Evolutionary conservation across 192 early-diverging fungal species (phyloP), one percentile per base, ranked within the genome.

Genomic region (Coemansia sp.): DNA sequence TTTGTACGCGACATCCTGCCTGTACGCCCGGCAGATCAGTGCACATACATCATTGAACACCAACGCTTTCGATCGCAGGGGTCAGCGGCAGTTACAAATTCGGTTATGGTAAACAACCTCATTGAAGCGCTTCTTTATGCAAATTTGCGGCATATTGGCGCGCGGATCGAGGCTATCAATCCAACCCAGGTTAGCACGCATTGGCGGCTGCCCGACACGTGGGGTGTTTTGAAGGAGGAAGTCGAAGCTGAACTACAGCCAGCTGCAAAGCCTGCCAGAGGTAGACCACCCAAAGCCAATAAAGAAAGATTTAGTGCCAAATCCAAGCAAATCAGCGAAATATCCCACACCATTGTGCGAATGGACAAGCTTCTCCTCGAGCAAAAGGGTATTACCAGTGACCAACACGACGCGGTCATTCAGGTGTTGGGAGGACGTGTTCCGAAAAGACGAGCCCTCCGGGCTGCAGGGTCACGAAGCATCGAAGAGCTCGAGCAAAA

Each of bases 21-120:
- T 23, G 34, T 67, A 19, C 65, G 60, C 7, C 42, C 56, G 5
- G 64, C 69, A 15, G 46, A 59, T 5, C 19, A 37, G 31, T 77
- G 72, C 46, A 72, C 72, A 9, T 83, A 79, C 52, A 12, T 83
- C 3, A 73, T 83, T 19, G 82, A 83, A 36, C 82, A 78, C 34
- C 82, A 83, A 64, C 72, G 82, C 59, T 83, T 83, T 25, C 66
- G 82, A 21, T 74, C 82, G 23, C 72, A 75, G 64, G 82, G 82
- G 15, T 78, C 72, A 7, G 66, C 75, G 7, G 72, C 69, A 3
- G 76, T 83, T 20, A 75, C 82, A 37, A 68, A 83, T 62, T 75
- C 82, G 1, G 63, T 75, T 8, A 78, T 83, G 72, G 72, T 83
- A 25, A 83, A 75, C 48, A 83, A 79, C 49, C 72, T 83, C 21